A percentile compares a stretch with the other conserved stretches of the same genome.
phyloP scores from a whole-genome alignment of 768 basidiomycete species.

The Epithele typhae region DNA sequence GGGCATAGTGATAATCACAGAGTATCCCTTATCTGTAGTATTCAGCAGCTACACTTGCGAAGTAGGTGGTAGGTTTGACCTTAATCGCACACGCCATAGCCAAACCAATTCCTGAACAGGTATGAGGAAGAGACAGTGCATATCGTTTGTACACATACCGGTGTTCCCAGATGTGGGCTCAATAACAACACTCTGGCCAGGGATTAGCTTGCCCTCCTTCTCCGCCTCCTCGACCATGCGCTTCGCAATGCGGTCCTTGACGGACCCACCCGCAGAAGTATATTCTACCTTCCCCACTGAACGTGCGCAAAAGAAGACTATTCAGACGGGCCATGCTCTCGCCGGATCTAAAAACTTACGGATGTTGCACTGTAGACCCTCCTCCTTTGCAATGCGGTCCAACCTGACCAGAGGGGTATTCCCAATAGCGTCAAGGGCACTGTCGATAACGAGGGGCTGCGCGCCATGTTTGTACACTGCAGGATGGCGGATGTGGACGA shows the following conservation, averaged over 20 bases:
- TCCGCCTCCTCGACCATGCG: slow-evolving; percentile 97
- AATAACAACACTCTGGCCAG: slow-evolving; percentile 87
- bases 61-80: slow-evolving; percentile 38
- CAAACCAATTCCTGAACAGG: slow-evolving; percentile 73
- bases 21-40: slow-evolving; percentile 87
- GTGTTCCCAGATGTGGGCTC: slow-evolving; percentile 96
- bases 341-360: slow-evolving; percentile 62
- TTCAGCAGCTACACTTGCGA: slow-evolving; percentile 50
- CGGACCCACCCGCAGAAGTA: slow-evolving; percentile 86
- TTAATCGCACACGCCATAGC: slow-evolving; percentile 93
- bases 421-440: slow-evolving; percentile 82
- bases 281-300: slow-evolving; percentile 89
- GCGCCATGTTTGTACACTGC: slow-evolving; percentile 27
- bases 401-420: slow-evolving; percentile 88
- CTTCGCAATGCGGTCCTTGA: slow-evolving; percentile 96
- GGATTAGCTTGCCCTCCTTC: slow-evolving; percentile 75
- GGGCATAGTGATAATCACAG: slow-evolving; percentile 85
- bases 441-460: slow-evolving; percentile 57
- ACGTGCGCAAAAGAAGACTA: neutral
- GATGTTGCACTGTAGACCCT: slow-evolving; percentile 86
- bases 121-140: neutral
- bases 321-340: too few relatives aligned
- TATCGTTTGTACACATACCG: slow-evolving; percentile 42
- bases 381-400: slow-evolving; percentile 65
- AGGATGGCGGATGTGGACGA: neutral